Base-by-base conservation (phyloP, 768 basidiomycete species). In the Holtermannia corniformis region DNA sequence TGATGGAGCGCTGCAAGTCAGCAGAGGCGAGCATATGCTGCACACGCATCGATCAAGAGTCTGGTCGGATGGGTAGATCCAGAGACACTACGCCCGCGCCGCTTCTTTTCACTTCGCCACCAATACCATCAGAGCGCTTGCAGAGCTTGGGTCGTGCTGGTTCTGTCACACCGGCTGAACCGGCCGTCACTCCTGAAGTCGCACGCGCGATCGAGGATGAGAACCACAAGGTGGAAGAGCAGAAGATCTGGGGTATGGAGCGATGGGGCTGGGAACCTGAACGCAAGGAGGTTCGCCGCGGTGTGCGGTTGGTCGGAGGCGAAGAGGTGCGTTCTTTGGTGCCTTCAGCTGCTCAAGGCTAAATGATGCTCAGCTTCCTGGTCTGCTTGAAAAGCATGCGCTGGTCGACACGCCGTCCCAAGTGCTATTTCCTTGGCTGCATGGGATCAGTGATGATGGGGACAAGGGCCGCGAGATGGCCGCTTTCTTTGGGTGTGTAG, bases 381-480 rank as follows among this genome's bases (percentile, higher is more conserved):
- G 19, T 16, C 41, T 72, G 44, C 51, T 68, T 1, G 58, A 64
- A 22, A 59, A 63, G 42, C 68, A 72, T 49, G 52, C 58, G 12
- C 53, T 60, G 55, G 50, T 65, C 12, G 68, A 69, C 51, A 63
- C 61, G 4, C 70, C 70, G 13, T 64, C 62, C 41, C 59, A 63
- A 12, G 60, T 68, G 4, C 59, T 72, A 13, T 72, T 72, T 45
- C 70, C 70, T 1, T 72, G 70, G 70, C 53, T 72, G 12, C 70
- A 72, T 51, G 70, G 70, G 2, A 72, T 72, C 41, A 59, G 62
- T 25, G 70, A 72, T 44, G 70, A 68, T 44, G 68, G 54, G 24
- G 54, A 43, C 23, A 68, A 56, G 56, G 70, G 56, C 5, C 47
- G 52, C 22, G 61, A 61, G 24, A 67, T 67, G 70, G 70, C 55